Evolutionary conservation across 2,329 filamentous ascomycete species (phyloP).

Genomic region (Didymosphaeria variabile): DNA sequence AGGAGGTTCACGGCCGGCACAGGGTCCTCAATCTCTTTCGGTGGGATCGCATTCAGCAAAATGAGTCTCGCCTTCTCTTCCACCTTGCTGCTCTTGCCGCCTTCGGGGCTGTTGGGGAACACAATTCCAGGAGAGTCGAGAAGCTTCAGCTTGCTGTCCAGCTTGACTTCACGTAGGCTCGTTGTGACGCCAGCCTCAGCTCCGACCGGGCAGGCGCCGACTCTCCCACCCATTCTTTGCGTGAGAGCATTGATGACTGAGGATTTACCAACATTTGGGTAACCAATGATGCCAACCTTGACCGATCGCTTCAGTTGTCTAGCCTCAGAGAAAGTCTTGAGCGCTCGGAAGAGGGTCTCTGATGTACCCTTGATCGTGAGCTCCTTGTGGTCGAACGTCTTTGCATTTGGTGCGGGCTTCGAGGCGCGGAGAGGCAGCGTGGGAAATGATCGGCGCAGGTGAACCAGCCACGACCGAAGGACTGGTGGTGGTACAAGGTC

Average conservation of each 20-base stretch:
- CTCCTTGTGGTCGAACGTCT: slow-evolving; percentile 91
- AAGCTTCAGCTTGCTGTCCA: slow-evolving; percentile 92
- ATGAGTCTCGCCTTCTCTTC: slow-evolving; percentile 83
- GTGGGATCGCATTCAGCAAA: slow-evolving; percentile 89
- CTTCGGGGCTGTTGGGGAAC: slow-evolving; percentile 73
- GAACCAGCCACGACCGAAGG: slow-evolving; percentile 82
- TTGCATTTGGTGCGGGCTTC: slow-evolving; percentile 81
- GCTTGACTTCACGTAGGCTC: slow-evolving; percentile 86
- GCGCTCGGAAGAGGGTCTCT: slow-evolving; percentile 82
- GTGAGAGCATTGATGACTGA: slow-evolving; percentile 95
- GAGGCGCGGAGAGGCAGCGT: slow-evolving; percentile 89
- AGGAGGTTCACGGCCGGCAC: slow-evolving; percentile 86
- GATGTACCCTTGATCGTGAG: slow-evolving; percentile 88
- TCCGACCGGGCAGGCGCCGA: slow-evolving; percentile 81
- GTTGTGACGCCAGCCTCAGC: slow-evolving; percentile 94
- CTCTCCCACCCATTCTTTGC: slow-evolving; percentile 74
- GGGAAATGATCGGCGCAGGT: slow-evolving; percentile 89
- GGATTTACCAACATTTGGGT: slow-evolving; percentile 95
- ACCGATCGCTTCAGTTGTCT: slow-evolving; percentile 88
- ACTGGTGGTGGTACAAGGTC: slow-evolving; percentile 85
- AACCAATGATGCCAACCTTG: slow-evolving; percentile 92
- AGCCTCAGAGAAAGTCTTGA: slow-evolving; percentile 86
- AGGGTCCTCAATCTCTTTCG: slow-evolving; percentile 93
- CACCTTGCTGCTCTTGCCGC: slow-evolving; percentile 61
- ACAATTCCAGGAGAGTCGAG: slow-evolving; percentile 95